These are phyloP conservation scores for Barnettozyma pratensis DNA, from an alignment of 805 yeast species.

Conservation along the genomic window DNA sequence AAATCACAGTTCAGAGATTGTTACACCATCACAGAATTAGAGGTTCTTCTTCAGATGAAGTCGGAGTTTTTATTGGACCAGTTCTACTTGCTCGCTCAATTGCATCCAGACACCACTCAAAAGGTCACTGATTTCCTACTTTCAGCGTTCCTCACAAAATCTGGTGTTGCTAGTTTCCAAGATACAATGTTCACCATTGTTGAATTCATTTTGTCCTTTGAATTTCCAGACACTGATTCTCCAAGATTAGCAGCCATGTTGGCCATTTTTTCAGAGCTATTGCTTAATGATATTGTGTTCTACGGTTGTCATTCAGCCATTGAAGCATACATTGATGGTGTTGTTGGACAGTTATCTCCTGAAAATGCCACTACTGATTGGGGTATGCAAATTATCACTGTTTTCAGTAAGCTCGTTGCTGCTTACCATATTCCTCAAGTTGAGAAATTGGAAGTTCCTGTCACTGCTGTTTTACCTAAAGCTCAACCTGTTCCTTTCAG, in stretches of 20 bases:
- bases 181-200: conserved; percentile 34
- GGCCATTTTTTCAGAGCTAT: conserved; percentile 37
- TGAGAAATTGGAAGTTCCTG: conserved; percentile 28
- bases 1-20: conserved; percentile 34
- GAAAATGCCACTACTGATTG: conserved; percentile 42
- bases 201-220: conserved; percentile 31
- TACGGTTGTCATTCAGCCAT: conserved; percentile 29
- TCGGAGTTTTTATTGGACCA: conserved; percentile 32
- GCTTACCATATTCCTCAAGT: conserved; percentile 45
- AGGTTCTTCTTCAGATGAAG: conserved; percentile 32
- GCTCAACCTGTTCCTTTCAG: conserved; percentile 19
- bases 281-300: conserved; percentile 35
- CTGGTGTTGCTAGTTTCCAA: conserved; percentile 29
- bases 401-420: conserved; percentile 51
- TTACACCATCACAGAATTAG: conserved; percentile 37
- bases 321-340: conserved; percentile 32
- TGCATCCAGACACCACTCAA: conserved; percentile 34
- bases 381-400: conserved; percentile 52
- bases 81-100: conserved; percentile 38
- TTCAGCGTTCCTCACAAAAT: conserved; percentile 30
- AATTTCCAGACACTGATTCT: conserved; percentile 24
- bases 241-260: conserved; percentile 35
- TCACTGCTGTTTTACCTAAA: conserved; percentile 15
- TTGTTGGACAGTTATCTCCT: conserved; percentile 32
- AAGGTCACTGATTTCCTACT: conserved; percentile 36